A percentile compares a stretch with the other conserved stretches of the same genome.
phyloP scores from a whole-genome alignment of 352 stramenopile genomes.

The Elongisporangium senticosum region DNA sequence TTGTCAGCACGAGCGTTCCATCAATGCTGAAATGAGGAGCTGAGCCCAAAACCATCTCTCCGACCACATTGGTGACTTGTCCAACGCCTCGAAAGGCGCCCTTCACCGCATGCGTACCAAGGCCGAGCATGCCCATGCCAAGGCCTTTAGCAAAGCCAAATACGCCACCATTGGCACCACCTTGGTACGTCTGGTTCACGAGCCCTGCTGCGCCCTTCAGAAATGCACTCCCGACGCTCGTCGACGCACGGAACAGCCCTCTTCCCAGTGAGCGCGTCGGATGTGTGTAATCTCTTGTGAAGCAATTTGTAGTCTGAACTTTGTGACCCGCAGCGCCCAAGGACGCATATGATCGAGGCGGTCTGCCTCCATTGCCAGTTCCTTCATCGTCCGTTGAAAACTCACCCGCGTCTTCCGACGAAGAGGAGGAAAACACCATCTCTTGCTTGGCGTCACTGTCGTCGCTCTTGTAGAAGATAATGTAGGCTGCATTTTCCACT shows the following conservation, averaged over 20 bases:
- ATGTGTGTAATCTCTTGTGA: slow-evolving; percentile 73
- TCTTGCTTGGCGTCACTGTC: slow-evolving; percentile 33
- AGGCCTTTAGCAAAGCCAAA: slow-evolving; percentile 86
- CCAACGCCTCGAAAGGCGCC: slow-evolving; percentile 80
- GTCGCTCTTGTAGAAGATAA: slow-evolving; percentile 86
- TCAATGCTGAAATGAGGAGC: slow-evolving; percentile 87
- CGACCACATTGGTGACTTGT: slow-evolving; percentile 82
- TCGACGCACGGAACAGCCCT: slow-evolving; percentile 76
- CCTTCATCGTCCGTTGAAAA: slow-evolving; percentile 23
- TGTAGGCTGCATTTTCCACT: slow-evolving; percentile 77
- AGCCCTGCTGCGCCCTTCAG: slow-evolving; percentile 76
- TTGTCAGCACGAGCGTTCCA: slow-evolving; percentile 72
- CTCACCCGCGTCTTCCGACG: slow-evolving; percentile 34
- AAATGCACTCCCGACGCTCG: slow-evolving; percentile 81
- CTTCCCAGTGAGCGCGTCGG: slow-evolving; percentile 73
- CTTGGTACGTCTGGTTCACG: slow-evolving; percentile 85
- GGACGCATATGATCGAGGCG: slow-evolving; percentile 73
- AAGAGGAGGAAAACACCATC: slow-evolving; percentile 42
- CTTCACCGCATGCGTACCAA: slow-evolving; percentile 84
- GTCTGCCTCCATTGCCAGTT: slow-evolving; percentile 11
- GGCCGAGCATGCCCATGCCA: slow-evolving; percentile 79
- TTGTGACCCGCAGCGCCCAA: slow-evolving; percentile 80
- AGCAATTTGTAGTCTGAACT: slow-evolving; percentile 84
- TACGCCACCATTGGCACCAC: slow-evolving; percentile 71
- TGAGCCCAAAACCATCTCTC: slow-evolving; percentile 81